These are phyloP conservation scores for Eucalyptus cloeziana DNA, from an alignment of 345 rosid genomes.

Conservation along the genomic window DNA sequence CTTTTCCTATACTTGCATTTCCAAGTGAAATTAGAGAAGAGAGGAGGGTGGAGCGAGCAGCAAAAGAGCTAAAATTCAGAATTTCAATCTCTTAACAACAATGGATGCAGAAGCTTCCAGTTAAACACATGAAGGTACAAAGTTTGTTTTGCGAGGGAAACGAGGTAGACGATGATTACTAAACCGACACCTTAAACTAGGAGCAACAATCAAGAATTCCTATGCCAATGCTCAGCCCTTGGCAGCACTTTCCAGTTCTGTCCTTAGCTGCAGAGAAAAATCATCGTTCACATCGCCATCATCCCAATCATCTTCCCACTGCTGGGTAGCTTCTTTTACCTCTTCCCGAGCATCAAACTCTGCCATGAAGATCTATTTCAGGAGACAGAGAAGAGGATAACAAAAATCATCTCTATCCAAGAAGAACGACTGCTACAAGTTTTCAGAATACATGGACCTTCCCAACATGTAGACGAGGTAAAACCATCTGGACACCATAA, in stretches of 20 bases:
- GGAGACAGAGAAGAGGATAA: not conserved
- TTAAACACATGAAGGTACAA: not conserved
- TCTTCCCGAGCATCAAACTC: slow-evolving; percentile 74
- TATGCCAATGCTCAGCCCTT: not conserved
- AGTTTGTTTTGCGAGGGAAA: not conserved
- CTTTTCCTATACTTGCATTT: not conserved
- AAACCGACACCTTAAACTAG: not conserved
- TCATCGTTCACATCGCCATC: slow-evolving; percentile 86
- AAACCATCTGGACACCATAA: not conserved
- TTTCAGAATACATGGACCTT: not conserved
- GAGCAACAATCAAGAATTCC: not conserved
- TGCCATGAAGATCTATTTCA: not conserved
- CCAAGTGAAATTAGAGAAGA: not conserved
- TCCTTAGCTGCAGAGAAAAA: slow-evolving; percentile 79
- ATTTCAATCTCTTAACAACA: not conserved
- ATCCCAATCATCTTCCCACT: slow-evolving; percentile 97
- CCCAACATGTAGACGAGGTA: not conserved
- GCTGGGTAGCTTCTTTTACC: slow-evolving; percentile 58
- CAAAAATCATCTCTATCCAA: not conserved
- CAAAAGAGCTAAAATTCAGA: not conserved
- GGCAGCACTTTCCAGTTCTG: slow-evolving; percentile 48
- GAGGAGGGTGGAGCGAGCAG: not conserved
- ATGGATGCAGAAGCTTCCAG: not conserved
- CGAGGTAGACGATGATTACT: not conserved
- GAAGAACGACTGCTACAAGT: not conserved